Conservation (phyloP, 768 basidiomycete species). For the Phylloporus sp. region DNA sequence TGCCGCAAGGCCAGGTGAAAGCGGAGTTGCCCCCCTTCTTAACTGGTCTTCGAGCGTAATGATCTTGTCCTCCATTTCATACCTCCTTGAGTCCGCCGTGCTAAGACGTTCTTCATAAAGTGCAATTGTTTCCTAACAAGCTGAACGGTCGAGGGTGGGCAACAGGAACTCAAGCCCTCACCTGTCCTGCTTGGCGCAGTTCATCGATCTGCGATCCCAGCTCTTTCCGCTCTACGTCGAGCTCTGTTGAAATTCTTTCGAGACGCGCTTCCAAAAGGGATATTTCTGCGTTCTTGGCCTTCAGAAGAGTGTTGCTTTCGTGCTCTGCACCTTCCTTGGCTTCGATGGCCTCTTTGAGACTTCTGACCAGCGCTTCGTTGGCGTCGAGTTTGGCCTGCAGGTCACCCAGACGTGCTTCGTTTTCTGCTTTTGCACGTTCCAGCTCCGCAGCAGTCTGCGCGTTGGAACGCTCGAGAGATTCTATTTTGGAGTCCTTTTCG, state of each 20-base stretch:
- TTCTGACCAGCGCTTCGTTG: constrained; percentile 39
- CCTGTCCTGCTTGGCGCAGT: constrained; percentile 84
- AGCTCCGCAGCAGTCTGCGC: constrained; percentile 35
- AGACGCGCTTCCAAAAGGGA: constrained; percentile 45
- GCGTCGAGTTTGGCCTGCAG: constrained; percentile 42
- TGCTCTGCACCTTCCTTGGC: constrained; percentile 46
- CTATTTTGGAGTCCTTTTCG: constrained; percentile 42
- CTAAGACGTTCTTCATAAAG: constrained; percentile 88
- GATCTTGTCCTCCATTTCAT: constrained; percentile 70
- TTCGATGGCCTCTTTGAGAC: constrained; percentile 49
- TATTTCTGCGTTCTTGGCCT: constrained; percentile 60
- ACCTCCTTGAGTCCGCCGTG: constrained; percentile 61
- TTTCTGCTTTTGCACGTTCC: constrained; percentile 45
- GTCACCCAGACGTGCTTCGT: constrained; percentile 39
- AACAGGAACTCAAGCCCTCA: constrained; percentile 28
- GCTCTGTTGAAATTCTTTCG: constrained; percentile 40
- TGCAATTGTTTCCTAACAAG: constrained; percentile 79
- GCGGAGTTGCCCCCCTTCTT: constrained; percentile 26
- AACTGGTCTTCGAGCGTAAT: constrained; percentile 52
- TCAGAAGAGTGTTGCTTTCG: constrained; percentile 46
- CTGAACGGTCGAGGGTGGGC: not conserved
- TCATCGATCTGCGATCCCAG: constrained; percentile 74
- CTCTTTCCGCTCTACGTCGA: constrained; percentile 59
- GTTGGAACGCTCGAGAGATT: constrained; percentile 43
- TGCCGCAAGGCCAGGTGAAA: constrained; percentile 32